Evolutionary conservation across 116 monocot genomes (phyloP).

Genomic region (Phalaenopsis hybrid): DNA sequence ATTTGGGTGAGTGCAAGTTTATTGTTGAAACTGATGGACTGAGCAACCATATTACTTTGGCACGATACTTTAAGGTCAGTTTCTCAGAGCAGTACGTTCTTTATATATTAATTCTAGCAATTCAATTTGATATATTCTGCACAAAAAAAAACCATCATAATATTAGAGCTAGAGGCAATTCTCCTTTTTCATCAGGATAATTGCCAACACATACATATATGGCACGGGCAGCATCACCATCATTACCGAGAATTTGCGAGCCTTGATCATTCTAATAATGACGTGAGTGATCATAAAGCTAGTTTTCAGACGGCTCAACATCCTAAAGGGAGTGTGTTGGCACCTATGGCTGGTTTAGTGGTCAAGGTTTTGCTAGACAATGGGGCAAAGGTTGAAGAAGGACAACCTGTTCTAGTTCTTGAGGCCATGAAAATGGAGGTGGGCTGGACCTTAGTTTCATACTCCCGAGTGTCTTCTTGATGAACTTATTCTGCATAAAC

Average conservation of each 20-base stretch:
- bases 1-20: constrained; percentile 46
- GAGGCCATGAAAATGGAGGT: constrained; percentile 99
- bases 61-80: constrained; percentile 57
- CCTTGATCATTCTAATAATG: constrained; percentile 36
- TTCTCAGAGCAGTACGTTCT: not conserved
- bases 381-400: constrained; percentile 66
- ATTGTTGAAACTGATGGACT: constrained; percentile 59
- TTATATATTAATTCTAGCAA: not conserved
- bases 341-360: constrained; percentile 98
- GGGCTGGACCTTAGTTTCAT: not conserved
- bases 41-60: constrained; percentile 50
- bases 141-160: not conserved
- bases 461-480: constrained; percentile 1
- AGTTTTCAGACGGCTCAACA: constrained; percentile 29
- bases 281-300: constrained; percentile 28
- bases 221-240: constrained; percentile 78
- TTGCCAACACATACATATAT: constrained; percentile 74
- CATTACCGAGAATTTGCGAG: constrained; percentile 50
- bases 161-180: not conserved
- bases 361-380: constrained; percentile 75
- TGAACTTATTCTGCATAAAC: not conserved
- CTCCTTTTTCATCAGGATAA: constrained; percentile 42
- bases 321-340: constrained; percentile 77
- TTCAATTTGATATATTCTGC: not conserved
- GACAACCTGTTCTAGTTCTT: constrained; percentile 78